Conservation (phyloP, 441 rosid genomes). For the Populus hybrid region DNA sequence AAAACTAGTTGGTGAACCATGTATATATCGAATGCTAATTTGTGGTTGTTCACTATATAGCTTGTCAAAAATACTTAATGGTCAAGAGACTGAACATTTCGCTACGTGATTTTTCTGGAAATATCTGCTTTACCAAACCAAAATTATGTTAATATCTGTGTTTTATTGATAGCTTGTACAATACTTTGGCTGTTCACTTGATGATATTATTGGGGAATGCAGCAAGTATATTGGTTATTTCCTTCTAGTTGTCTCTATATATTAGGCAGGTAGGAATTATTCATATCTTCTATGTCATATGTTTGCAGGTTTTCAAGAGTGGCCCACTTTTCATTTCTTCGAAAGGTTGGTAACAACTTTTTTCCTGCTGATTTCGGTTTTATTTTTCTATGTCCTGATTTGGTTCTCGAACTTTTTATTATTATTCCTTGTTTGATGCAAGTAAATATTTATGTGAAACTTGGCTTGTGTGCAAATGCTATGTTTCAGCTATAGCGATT, state of each 20-base stretch:
- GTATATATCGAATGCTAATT: background rate
- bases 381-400: background rate
- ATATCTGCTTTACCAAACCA: background rate
- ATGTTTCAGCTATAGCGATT: background rate
- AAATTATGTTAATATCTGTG: background rate
- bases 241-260: background rate
- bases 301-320: slow-evolving; percentile 15
- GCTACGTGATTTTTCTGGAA: background rate
- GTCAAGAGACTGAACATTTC: background rate
- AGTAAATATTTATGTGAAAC: background rate
- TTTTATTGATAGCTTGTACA: background rate
- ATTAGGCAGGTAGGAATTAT: slow-evolving; percentile 7
- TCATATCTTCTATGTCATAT: slow-evolving; percentile 17
- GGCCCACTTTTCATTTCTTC: slow-evolving; percentile 32
- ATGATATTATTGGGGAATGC: background rate
- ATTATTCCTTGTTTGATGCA: background rate
- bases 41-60: background rate
- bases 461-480: background rate
- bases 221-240: background rate
- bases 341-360: slow-evolving; percentile 57
- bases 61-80: background rate
- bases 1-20: background rate
- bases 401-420: background rate
- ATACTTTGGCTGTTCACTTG: slow-evolving; percentile 5
- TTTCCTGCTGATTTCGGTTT: slow-evolving; percentile 1